Conservation (phyloP, 2,329 filamentous ascomycete genomes). For the Trichoderma simmonsii region DNA sequence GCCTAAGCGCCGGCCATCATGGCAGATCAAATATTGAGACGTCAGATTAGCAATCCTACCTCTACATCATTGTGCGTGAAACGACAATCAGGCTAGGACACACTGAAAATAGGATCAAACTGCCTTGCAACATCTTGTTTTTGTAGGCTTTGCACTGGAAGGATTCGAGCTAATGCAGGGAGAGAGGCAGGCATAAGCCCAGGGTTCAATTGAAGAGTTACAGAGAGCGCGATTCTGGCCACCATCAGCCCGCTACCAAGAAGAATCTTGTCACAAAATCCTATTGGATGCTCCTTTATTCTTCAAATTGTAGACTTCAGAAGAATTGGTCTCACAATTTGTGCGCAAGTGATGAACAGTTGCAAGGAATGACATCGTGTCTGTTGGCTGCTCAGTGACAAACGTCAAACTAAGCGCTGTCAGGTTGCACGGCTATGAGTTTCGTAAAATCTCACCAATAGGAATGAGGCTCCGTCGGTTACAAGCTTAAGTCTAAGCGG, state of each 20-base stretch:
- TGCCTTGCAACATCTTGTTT: background rate
- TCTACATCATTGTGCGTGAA: background rate
- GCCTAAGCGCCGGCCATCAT: background rate
- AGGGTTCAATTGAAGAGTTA: background rate
- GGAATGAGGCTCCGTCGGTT: background rate
- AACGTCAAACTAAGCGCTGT: background rate
- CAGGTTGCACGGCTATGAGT: background rate
- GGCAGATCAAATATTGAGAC: background rate
- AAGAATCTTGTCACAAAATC: background rate
- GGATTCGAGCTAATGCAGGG: conserved; percentile 11
- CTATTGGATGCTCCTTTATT: background rate
- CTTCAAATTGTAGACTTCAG: background rate
- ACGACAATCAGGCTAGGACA: background rate
- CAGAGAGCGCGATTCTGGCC: background rate
- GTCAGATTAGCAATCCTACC: background rate
- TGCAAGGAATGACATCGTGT: background rate
- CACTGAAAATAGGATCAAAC: background rate
- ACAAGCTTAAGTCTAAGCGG: background rate
- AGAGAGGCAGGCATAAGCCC: background rate
- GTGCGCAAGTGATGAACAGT: no score
- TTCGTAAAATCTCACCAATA: background rate
- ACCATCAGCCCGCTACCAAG: background rate
- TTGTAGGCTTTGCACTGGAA: background rate
- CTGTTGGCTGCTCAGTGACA: background rate
- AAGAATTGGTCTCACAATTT: background rate